Percentiles rank a stretch among this genome's conserved stretches.
phyloP scores from a whole-genome alignment of 2,329 filamentous ascomycete species.

The Verticillium alfalfae region DNA sequence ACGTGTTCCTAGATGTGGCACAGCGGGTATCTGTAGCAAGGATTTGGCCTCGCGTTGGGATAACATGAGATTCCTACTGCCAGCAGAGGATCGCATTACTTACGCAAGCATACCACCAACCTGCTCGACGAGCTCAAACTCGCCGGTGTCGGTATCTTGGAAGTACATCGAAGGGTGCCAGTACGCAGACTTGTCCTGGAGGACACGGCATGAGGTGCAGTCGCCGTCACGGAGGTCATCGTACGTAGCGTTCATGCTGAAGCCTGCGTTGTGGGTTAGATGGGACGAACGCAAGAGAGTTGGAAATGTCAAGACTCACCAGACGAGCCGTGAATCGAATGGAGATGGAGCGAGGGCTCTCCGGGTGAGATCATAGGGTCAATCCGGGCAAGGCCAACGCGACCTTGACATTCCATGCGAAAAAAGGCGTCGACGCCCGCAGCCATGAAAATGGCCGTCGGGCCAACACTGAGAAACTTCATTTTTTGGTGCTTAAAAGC shows the following conservation, averaged over 20 bases:
- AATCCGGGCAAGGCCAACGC: slow-evolving; percentile 63
- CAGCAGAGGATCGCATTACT: slow-evolving; percentile 30
- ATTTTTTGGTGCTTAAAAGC: neutral
- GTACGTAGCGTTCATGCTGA: slow-evolving; percentile 52
- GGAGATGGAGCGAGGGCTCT: slow-evolving; percentile 57
- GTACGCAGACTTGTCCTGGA: slow-evolving; percentile 81
- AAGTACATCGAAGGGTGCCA: slow-evolving; percentile 82
- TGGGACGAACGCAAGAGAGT: neutral
- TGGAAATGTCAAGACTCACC: slow-evolving; percentile 49
- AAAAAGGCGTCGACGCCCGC: slow-evolving; percentile 65
- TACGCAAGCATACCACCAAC: slow-evolving; percentile 82
- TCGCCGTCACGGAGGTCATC: slow-evolving; percentile 52
- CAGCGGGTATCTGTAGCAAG: neutral
- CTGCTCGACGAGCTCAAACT: slow-evolving; percentile 64
- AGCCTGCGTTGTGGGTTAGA: slow-evolving; percentile 43
- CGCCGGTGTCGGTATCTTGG: slow-evolving; percentile 55
- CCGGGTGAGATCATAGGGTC: slow-evolving; percentile 70
- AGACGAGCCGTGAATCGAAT: slow-evolving; percentile 69
- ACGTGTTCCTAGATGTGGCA: neutral
- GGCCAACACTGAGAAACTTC: neutral
- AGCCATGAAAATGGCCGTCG: neutral
- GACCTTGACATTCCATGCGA: slow-evolving; percentile 79
- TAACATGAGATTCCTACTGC: neutral
- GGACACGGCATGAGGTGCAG: slow-evolving; percentile 78
- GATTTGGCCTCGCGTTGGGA: neutral